These are phyloP conservation scores for Candida orba DNA, from an alignment of 805 yeast genomes.

Conservation along the genomic window DNA sequence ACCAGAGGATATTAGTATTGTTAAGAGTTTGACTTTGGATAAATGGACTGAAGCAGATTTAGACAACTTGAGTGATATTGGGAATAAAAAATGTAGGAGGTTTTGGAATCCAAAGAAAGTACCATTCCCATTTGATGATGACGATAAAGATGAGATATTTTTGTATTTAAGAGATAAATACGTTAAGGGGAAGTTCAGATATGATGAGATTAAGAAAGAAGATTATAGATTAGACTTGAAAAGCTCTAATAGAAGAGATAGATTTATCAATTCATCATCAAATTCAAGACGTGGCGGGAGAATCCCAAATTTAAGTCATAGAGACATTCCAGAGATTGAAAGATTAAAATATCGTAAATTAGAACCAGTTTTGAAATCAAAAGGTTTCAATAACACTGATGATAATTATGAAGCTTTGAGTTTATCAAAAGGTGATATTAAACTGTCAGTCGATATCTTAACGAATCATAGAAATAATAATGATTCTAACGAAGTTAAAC, in stretches of 20 bases:
- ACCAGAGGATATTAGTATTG: conserved; percentile 53
- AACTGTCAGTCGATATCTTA: conserved; percentile 51
- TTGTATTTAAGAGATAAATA: conserved; percentile 62
- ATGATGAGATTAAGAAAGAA: conserved; percentile 22
- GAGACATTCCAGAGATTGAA: conserved; percentile 49
- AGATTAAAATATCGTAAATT: conserved; percentile 42
- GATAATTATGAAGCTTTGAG: conserved; percentile 56
- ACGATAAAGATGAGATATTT: conserved; percentile 55
- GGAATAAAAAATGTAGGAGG: conserved; percentile 53
- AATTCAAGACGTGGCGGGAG: conserved; percentile 6
- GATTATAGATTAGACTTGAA: conserved; percentile 21
- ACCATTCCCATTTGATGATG: conserved; percentile 73
- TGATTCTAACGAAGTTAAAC: conserved; percentile 37
- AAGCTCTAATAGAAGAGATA: conserved; percentile 2
- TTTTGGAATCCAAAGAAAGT: conserved; percentile 63
- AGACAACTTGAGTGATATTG: conserved; percentile 35
- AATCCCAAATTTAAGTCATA: conserved; percentile 39
- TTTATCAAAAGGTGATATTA: conserved; percentile 51
- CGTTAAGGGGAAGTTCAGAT: conserved; percentile 48
- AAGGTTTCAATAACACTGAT: conserved; percentile 54
- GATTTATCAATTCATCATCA: not conserved
- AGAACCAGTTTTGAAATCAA: conserved; percentile 40
- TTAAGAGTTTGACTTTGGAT: conserved; percentile 70
- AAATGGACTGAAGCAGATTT: conserved; percentile 57
- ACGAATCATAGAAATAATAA: conserved; percentile 28